Conservation (phyloP, 371 early-diverging fungal genomes). For the Apophysomyces trapeziformis region DNA sequence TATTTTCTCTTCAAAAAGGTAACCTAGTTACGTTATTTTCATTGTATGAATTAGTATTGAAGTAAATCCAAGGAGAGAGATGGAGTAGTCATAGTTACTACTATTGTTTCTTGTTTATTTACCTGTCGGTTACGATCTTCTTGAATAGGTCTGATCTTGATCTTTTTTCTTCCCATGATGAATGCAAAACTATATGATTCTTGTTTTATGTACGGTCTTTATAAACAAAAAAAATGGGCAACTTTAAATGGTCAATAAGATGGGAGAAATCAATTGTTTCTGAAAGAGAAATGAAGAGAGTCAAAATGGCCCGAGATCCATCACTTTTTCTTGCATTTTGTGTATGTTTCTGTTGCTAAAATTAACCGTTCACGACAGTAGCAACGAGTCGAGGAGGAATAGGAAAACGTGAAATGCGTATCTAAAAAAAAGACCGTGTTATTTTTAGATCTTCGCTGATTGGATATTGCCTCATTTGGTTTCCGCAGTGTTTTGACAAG, state of each 20-base stretch:
- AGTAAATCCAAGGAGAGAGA: background rate
- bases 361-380: background rate
- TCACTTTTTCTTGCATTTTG: background rate
- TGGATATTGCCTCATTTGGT: conserved; percentile 5
- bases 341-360: conserved; percentile 1
- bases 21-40: conserved; percentile 54
- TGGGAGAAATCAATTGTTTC: background rate
- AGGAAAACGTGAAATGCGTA: background rate
- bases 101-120: conserved; percentile 1
- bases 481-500: background rate
- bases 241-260: background rate
- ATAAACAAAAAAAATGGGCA: background rate
- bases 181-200: background rate
- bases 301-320: too few relatives aligned
- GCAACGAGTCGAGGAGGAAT: background rate
- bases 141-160: conserved; percentile 37
- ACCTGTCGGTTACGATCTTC: conserved; percentile 37
- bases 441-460: conserved; percentile 7
- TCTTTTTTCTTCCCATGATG: conserved; percentile 40
- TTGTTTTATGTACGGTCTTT: background rate
- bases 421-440: conserved; percentile 9
- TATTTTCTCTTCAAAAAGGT: conserved; percentile 97
- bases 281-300: conserved; percentile 4
- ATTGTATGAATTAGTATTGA: too few relatives aligned
- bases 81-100: background rate